Evolutionary conservation across 2,329 filamentous ascomycete genomes (phyloP).

Genomic region (Thelonectria blattea): DNA sequence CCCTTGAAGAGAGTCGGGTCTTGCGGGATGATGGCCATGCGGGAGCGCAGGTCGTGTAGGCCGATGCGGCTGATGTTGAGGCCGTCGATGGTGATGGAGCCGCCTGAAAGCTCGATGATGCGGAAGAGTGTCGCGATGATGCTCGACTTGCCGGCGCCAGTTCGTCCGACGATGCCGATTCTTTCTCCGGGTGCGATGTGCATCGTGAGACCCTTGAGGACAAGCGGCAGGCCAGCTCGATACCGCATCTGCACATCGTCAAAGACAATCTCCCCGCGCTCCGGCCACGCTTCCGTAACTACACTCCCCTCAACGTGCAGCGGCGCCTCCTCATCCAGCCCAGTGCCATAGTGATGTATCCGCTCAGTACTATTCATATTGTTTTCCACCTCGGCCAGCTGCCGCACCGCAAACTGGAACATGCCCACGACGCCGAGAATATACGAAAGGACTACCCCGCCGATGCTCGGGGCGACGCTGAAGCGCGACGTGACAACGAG

Average conservation of each 20-base stretch:
- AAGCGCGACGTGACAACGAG: slow-evolving; percentile 94
- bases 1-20: slow-evolving; percentile 84
- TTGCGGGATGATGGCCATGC: slow-evolving; percentile 83
- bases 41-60: slow-evolving; percentile 75
- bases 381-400: slow-evolving; percentile 94
- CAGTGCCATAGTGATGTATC: slow-evolving; percentile 84
- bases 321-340: slow-evolving; percentile 88
- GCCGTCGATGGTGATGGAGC: slow-evolving; percentile 69
- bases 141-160: slow-evolving; percentile 81
- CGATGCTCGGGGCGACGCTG: slow-evolving; percentile 80
- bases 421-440: slow-evolving; percentile 92
- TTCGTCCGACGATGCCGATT: slow-evolving; percentile 81
- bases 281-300: slow-evolving; percentile 81
- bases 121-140: slow-evolving; percentile 85
- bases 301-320: slow-evolving; percentile 65
- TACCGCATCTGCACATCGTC: slow-evolving; percentile 81
- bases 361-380: slow-evolving; percentile 97
- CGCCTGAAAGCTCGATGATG: slow-evolving; percentile 68
- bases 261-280: slow-evolving; percentile 81
- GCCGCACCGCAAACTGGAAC: slow-evolving; percentile 94
- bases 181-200: slow-evolving; percentile 78
- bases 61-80: slow-evolving; percentile 75
- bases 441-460: slow-evolving; percentile 87
- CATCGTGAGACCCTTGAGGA: slow-evolving; percentile 73
- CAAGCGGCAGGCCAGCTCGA: slow-evolving; percentile 71